Percentiles rank a stretch among this genome's conserved stretches.
Evolutionary conservation across 2,329 filamentous ascomycete species (phyloP).

Genomic region (Basipetospora chlamydospora): DNA sequence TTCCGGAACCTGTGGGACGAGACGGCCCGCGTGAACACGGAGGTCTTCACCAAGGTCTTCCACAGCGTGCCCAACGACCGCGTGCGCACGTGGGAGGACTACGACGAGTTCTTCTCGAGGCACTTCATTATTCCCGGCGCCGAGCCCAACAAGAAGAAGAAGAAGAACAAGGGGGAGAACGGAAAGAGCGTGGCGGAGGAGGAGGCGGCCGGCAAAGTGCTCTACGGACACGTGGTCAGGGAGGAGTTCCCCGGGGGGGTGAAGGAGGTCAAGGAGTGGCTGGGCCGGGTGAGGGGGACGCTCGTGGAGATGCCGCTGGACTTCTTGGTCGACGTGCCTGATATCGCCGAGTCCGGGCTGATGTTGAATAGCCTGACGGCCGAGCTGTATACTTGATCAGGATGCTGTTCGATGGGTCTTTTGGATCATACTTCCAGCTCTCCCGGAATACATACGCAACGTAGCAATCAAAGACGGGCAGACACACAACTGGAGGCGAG

Average conservation of each 20-base stretch:
- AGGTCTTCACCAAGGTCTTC: slow-evolving; percentile 69
- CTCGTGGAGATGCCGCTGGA: slow-evolving; percentile 83
- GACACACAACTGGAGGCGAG: no score
- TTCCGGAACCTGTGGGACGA: slow-evolving; percentile 60
- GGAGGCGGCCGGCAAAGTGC: slow-evolving; percentile 39
- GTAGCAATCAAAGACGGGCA: no score
- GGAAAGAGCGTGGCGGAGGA: slow-evolving; percentile 28
- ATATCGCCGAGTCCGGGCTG: slow-evolving; percentile 73
- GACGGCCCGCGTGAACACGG: slow-evolving; percentile 64
- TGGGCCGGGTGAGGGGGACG: slow-evolving; percentile 52
- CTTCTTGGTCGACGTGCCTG: slow-evolving; percentile 68
- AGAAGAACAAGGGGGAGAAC: slow-evolving; percentile 19
- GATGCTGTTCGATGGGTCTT: no score
- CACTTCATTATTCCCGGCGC: slow-evolving; percentile 47
- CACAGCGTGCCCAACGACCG: slow-evolving; percentile 59
- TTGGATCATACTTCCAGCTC: no score
- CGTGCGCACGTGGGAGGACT: slow-evolving; percentile 58
- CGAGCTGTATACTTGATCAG: slow-evolving; percentile 48
- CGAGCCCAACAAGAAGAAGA: slow-evolving; percentile 22
- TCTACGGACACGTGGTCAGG: slow-evolving; percentile 77
- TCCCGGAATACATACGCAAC: no score
- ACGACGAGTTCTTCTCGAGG: slow-evolving; percentile 54
- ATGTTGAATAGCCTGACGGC: slow-evolving; percentile 58
- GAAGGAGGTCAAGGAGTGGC: slow-evolving; percentile 55
- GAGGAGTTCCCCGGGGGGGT: slow-evolving; percentile 64